Percentiles rank a stretch among this genome's conserved stretches.
Evolutionary conservation across 106 monocot species (phyloP).

Genomic region (Gastrodia elata): DNA sequence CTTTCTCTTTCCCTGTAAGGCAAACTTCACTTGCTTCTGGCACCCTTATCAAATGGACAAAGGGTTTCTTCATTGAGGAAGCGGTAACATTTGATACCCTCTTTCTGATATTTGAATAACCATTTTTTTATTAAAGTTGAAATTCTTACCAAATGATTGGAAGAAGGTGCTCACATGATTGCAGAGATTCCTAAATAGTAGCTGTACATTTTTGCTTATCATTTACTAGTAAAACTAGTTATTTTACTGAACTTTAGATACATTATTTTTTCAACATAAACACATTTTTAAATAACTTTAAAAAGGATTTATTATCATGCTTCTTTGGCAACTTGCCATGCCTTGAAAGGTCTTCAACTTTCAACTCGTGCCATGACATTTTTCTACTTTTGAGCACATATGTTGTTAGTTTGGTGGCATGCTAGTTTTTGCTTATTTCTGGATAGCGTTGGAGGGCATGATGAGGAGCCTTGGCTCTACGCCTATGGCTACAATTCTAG

Average conservation of each 20-base stretch:
- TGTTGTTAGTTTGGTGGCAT: too few species aligned
- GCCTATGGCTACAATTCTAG: neutral
- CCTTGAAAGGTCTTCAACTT: too few species aligned
- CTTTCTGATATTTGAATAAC: neutral
- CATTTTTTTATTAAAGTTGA: neutral
- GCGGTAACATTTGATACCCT: conserved; percentile 25
- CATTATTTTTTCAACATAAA: neutral
- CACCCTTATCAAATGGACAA: conserved; percentile 90
- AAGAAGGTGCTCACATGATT: neutral
- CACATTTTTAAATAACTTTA: neutral
- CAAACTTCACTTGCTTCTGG: conserved; percentile 85
- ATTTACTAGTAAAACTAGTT: neutral
- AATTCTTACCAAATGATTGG: neutral
- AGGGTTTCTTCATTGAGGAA: conserved; percentile 82
- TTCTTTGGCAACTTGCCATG: too few species aligned
- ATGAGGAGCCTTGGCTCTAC: too few species aligned
- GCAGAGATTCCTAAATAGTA: neutral
- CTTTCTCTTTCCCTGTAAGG: conserved; percentile 94
- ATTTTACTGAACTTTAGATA: conserved; percentile 1
- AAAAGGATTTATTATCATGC: neutral
- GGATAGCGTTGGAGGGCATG: too few species aligned
- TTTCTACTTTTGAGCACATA: too few species aligned
- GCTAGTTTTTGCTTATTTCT: too few species aligned
- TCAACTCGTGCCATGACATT: too few species aligned
- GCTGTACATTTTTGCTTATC: neutral